Base-by-base conservation (phyloP, 805 yeast species). In the Jamesozyma spencerorum region DNA sequence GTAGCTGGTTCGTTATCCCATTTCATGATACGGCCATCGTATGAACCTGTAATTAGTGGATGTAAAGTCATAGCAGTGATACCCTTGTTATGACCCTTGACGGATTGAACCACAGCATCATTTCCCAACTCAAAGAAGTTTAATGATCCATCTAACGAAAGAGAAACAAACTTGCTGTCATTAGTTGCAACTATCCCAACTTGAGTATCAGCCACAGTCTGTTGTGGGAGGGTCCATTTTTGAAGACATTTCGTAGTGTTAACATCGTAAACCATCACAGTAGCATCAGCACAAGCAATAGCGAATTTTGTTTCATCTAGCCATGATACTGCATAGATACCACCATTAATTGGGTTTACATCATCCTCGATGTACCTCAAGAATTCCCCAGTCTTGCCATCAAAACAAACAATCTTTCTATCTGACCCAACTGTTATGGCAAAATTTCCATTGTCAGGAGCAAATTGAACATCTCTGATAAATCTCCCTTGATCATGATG, bases 391-490 rank as follows among this genome's bases (percentile, higher is more conserved):
- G 84, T 74, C 49, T 80, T 79, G 18, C 97, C 97, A 47, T 90
- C 94, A 60, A 85, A 92, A 7, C 88, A 59, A 27, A 74, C 82
- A 42, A 85, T 75, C 37, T 69, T 64, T 48, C 94, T 75, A 62
- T 92, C 97, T 24, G 90, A 75, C 18, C 97, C 95, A 3, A 81
- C 95, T 51, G 86, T 75, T 8, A 81, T 81, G 11, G 85, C 71
- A 37, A 46, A 49, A 40, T 72, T 72, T 18, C 97, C 97, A 5
- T 47, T 30, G 51, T 79, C 81, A 18, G 88, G 86, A 3, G 94
- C 78, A 58, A 79, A 92, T 48, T 75, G 72, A 7, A 86, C 92
- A 53, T 80, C 95, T 49, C 86, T 72, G 20, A 85, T 77, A 46
- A 85, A 81, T 55, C 84, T 86, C 6, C 65, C 64, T 39, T 51